Base-by-base conservation (phyloP, 305 asterid genomes). In the Fraxinus dipetala region DNA sequence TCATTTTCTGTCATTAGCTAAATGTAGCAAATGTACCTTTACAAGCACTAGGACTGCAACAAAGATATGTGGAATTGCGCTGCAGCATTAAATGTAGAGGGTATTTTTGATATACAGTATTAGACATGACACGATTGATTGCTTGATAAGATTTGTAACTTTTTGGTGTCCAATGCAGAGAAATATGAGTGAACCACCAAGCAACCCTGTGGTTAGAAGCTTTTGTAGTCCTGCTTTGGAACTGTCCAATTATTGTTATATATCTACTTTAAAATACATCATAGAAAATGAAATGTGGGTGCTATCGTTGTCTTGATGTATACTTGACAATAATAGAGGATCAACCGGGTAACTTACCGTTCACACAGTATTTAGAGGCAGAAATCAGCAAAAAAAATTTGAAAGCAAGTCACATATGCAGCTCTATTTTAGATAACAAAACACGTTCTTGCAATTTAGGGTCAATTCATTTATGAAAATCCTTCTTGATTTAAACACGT, bases 261-360 rank as follows among this genome's bases (percentile, higher is more conserved):
- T n/a, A 20, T 63, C 83, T 28, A 73, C 77, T 34, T 75, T 22
- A 63, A 67, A 28, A 76, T 61, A 10, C 78, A 30, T 72, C 70
- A 32, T n/a, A 24, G 67, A 79, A 75, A 77, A 76, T 26, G 79
- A 76, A 76, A 78, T 63, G 8, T 8, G 16, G n/a, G 84, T 61
- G 34, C 56, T 73, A 75, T 84, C 85, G 78, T 75, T 84, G 54
- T 81, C 89, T 65, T n/a, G 30, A 51, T 38, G 79, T 76, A 72
- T 76, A 26, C 73, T 48, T 77, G 31, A 43, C 81, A 86, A 82
- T 79, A 74, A 79, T 43, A 72, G 72, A 82, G 90, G 79, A 89
- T 84, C 84, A 38, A 75, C 84, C 14, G 24, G 85, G 92, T 80
- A 87, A 84, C 18, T 89, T 79, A 89, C 75, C 61, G 8, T 40